These are phyloP conservation scores for Aspergillus ochraceoroseus DNA, from an alignment of 2,329 filamentous ascomycete genomes.

Conservation along the genomic window DNA sequence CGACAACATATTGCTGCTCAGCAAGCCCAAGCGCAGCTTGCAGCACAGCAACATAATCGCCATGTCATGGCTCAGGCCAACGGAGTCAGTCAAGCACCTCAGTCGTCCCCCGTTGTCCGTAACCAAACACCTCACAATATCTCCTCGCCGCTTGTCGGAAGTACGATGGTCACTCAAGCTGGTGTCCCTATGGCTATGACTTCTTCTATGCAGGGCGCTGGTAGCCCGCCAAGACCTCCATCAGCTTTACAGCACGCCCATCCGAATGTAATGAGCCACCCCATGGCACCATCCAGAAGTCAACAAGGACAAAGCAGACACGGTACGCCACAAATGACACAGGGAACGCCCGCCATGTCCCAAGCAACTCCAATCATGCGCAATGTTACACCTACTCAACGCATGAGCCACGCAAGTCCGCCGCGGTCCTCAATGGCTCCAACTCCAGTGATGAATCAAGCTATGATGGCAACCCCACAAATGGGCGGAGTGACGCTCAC, in stretches of 20 bases:
- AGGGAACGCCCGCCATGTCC: conserved; percentile 45
- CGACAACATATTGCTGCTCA: conserved; percentile 43
- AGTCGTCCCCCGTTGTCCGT: conserved; percentile 46
- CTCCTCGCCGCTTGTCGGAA: conserved; percentile 45
- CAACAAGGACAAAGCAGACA: conserved; percentile 47
- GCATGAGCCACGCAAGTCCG: conserved; percentile 46
- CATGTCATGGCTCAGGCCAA: conserved; percentile 49
- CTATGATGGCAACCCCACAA: conserved; percentile 40
- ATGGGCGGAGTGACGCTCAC: conserved; percentile 38
- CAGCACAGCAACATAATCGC: conserved; percentile 47
- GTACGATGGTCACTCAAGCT: conserved; percentile 37
- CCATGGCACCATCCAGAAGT: conserved; percentile 44
- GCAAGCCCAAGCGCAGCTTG: conserved; percentile 44
- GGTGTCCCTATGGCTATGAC: conserved; percentile 45
- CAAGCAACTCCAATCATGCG: conserved; percentile 48
- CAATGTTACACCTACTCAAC: conserved; percentile 46
- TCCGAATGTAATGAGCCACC: conserved; percentile 43
- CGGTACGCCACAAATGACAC: conserved; percentile 47
- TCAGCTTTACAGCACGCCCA: conserved; percentile 47
- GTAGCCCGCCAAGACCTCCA: conserved; percentile 44
- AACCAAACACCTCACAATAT: conserved; percentile 45
- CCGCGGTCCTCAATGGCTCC: conserved; percentile 40
- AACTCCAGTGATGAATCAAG: conserved; percentile 45
- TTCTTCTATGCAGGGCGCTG: conserved; percentile 44
- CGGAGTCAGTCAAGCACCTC: conserved; percentile 40